Evolutionary conservation across 805 yeast genomes (phyloP).

Genomic region (Yamadazyma akitaensis): DNA sequence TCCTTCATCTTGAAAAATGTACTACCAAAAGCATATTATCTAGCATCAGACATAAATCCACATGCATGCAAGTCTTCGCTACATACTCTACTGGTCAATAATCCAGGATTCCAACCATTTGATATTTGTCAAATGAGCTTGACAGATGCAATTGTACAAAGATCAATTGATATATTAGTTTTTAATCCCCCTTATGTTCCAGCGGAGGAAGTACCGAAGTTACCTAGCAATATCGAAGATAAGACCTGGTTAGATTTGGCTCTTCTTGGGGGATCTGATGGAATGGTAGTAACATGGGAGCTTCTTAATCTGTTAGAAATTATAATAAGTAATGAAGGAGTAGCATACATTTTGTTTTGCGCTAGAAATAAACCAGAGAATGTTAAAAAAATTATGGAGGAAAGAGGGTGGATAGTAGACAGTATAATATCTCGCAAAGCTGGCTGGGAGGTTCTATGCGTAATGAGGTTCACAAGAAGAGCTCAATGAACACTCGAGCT

Average conservation of each 20-base stretch:
- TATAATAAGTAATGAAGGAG: constrained; percentile 56
- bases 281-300: constrained; percentile 79
- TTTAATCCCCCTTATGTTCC: constrained; percentile 99
- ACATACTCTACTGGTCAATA: constrained; percentile 22
- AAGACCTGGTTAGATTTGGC: constrained; percentile 86
- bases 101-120: not conserved
- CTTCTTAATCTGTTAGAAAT: constrained; percentile 54
- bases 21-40: constrained; percentile 45
- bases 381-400: constrained; percentile 49
- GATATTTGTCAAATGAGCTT: constrained; percentile 54
- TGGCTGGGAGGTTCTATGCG: constrained; percentile 91
- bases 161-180: constrained; percentile 64
- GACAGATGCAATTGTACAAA: constrained; percentile 44
- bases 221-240: constrained; percentile 47
- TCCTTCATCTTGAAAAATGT: constrained; percentile 67
- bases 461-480: constrained; percentile 52
- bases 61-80: constrained; percentile 57
- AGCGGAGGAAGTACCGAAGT: constrained; percentile 64
- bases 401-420: constrained; percentile 51
- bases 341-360: constrained; percentile 87
- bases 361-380: constrained; percentile 79
- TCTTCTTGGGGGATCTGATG: constrained; percentile 81
- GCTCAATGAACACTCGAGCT: no score
- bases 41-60: constrained; percentile 81
- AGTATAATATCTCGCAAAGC: constrained; percentile 70